Evolutionary conservation across 306 rosid species (phyloP), one percentile per base, ranked within the genome.

Genomic region (Quercus engelmannii): DNA sequence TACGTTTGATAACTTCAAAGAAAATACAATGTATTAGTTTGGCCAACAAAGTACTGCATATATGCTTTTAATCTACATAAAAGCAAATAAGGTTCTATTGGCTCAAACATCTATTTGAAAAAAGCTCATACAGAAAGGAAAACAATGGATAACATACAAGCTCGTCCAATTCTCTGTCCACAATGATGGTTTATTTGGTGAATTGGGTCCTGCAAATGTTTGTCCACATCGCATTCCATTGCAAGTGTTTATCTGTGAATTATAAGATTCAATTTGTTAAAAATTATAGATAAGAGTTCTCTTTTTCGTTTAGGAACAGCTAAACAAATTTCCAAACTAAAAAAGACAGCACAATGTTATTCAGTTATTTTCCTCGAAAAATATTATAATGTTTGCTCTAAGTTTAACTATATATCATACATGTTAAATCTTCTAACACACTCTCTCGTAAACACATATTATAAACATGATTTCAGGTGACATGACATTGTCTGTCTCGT

Each of bases 111-210:
- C 54, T 49, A 21, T 10, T n/a, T 21, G 23, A 9, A 5, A 63
- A 64, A 15, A 28, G 41, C 25, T 49, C 17, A 2, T 63, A 6
- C 9, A 28, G 25, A 31, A 28, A 67, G 13, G 11, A 18, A 73
- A 73, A 12, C 8, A 3, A 18, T 51, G 6, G 15, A 28, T 11
- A 73, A 77, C 98, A 18, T 89, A 93, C 97, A 84, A 86, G 75
- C 96, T 91, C n/a, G 98, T 95, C 99, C 98, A 95, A 71, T 92
- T 88, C 90, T 92, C 98, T 26, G 97, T 95, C 99, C 98, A 95
- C 0, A 95, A 5, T 10, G 97, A 81, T 70, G 98, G 98, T 83
- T 93, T 93, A 79, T 82, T 83, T 11, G 94, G 94, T 0, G 98
- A 88, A 83, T 95, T 95, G 20, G 99, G 97, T 17, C 99, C 98